phyloP scores from a whole-genome alignment of 805 yeast genomes.

The Hanseniaspora lindneri region DNA sequence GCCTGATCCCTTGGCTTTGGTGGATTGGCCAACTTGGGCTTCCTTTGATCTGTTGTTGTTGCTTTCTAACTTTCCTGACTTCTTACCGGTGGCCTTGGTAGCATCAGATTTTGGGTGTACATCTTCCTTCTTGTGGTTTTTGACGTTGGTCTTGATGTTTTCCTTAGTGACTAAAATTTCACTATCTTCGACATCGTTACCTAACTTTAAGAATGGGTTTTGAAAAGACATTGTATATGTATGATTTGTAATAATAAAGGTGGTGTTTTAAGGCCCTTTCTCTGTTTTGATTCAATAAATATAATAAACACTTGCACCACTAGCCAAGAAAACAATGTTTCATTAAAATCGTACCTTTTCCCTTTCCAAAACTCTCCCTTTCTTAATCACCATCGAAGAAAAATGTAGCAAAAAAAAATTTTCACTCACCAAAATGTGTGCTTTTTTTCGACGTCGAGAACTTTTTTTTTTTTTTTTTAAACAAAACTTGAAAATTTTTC shows the following conservation, averaged over 20 bases:
- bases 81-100: constrained; percentile 51
- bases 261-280: too few relatives aligned
- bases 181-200: constrained; percentile 79
- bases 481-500: background rate
- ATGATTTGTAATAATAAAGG: too few relatives aligned
- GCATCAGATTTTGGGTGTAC: constrained; percentile 76
- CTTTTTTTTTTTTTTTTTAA: background rate
- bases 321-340: too few relatives aligned
- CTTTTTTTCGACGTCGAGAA: background rate
- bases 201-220: constrained; percentile 72
- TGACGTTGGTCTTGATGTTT: constrained; percentile 66
- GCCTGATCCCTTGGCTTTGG: constrained; percentile 44
- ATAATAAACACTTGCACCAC: too few relatives aligned
- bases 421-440: background rate
- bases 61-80: constrained; percentile 53
- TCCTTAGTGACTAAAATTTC: constrained; percentile 46
- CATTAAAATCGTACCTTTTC: too few relatives aligned
- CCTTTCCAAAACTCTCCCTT: too few relatives aligned
- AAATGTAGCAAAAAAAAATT: too few relatives aligned
- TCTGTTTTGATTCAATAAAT: too few relatives aligned
- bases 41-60: constrained; percentile 54
- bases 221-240: constrained; percentile 16
- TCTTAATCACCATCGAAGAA: too few relatives aligned
- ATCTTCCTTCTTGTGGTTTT: constrained; percentile 76
- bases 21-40: constrained; percentile 39